Conservation (phyloP, 805 yeast genomes). For the Ogataea polymorpha region DNA sequence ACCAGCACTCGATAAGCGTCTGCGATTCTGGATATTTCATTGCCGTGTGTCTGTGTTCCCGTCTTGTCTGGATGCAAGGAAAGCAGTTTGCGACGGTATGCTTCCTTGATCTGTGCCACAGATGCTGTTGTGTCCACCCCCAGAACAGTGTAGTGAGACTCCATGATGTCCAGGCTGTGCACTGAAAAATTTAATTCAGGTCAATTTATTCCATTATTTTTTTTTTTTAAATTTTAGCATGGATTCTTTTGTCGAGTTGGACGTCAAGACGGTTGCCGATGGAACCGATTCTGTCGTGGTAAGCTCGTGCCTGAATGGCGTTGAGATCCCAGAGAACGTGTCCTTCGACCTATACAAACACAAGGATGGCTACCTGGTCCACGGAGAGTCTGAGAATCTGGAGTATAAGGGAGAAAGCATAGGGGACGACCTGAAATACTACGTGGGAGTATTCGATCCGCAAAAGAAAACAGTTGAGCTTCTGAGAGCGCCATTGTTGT, state of each 20-base stretch:
- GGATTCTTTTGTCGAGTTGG: conserved; percentile 28
- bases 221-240: conserved; percentile 20
- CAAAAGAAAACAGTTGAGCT: conserved; percentile 60
- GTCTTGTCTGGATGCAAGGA: conserved; percentile 77
- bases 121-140: conserved; percentile 43
- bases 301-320: conserved; percentile 80
- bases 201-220: background rate
- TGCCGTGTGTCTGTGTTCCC: background rate
- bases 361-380: conserved; percentile 49
- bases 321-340: conserved; percentile 55
- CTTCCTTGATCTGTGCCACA: conserved; percentile 46
- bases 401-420: conserved; percentile 65
- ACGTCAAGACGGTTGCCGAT: conserved; percentile 33
- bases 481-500: conserved; percentile 57
- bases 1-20: conserved; percentile 61
- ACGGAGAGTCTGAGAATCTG: conserved; percentile 73
- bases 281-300: conserved; percentile 49
- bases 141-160: conserved; percentile 55
- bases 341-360: conserved; percentile 61
- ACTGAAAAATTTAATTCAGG: conserved; percentile 8
- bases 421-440: conserved; percentile 48
- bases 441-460: conserved; percentile 77
- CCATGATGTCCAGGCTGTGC: conserved; percentile 10
- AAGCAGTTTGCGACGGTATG: conserved; percentile 62
- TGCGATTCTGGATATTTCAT: conserved; percentile 40